A percentile compares a stretch with the other conserved stretches of the same genome.
phyloP scores from a whole-genome alignment of 208 protist genomes.

The Crithidia brevicula region DNA sequence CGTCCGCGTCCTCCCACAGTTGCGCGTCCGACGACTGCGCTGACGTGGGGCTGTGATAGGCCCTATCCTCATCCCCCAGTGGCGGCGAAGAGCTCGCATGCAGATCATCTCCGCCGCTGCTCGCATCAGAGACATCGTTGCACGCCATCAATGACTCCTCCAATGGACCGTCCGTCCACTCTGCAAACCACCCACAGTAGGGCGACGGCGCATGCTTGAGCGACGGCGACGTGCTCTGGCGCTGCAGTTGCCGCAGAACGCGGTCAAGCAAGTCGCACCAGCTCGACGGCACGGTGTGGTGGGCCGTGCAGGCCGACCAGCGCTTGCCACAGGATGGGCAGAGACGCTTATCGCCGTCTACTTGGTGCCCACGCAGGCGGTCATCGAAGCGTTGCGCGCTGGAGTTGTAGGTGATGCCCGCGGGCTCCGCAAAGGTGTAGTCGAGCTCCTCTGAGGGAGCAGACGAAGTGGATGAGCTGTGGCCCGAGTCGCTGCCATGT shows the following conservation, averaged over 20 bases:
- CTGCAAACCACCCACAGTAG: conserved; percentile 59
- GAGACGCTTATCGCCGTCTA: conserved; percentile 25
- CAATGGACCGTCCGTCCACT: conserved; percentile 38
- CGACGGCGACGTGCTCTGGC: not conserved
- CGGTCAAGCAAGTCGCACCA: conserved; percentile 58
- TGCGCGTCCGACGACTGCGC: conserved; percentile 24
- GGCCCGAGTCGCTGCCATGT: not conserved
- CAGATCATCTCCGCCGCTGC: not conserved
- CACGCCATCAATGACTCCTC: not conserved
- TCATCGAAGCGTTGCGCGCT: conserved; percentile 13
- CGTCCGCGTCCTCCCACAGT: conserved; percentile 33
- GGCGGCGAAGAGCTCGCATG: not conserved
- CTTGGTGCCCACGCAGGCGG: conserved; percentile 3
- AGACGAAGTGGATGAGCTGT: not conserved
- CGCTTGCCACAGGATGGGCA: conserved; percentile 71
- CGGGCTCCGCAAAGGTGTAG: conserved; percentile 16
- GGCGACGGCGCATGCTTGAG: conserved; percentile 40
- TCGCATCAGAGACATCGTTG: not conserved
- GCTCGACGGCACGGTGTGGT: conserved; percentile 59
- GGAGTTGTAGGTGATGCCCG: conserved; percentile 14
- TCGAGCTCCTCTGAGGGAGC: conserved; percentile 8
- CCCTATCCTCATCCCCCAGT: not conserved
- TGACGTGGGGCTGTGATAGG: conserved; percentile 15
- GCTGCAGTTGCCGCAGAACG: conserved; percentile 50
- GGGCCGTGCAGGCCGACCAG: conserved; percentile 58